phyloP scores from a whole-genome alignment of 2,329 filamentous ascomycete genomes.

The Stemphylium beticola region DNA sequence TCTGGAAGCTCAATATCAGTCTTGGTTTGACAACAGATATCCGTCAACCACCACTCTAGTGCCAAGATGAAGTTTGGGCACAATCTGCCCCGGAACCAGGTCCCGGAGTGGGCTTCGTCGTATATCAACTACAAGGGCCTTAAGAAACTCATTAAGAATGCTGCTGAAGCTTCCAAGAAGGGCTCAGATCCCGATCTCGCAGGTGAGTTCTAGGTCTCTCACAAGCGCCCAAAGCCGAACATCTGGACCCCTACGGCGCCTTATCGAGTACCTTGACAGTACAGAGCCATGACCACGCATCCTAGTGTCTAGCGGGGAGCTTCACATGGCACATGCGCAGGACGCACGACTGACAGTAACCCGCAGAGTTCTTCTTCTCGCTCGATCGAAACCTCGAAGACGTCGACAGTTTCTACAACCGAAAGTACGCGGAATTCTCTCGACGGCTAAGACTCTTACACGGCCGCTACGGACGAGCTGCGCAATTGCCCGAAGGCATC shows the following conservation, averaged over 20 bases:
- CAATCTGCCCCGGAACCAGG: constrained; percentile 77
- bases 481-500: constrained; percentile 72
- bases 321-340: background rate
- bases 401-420: constrained; percentile 96
- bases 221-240: too few relatives aligned
- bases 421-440: constrained; percentile 84
- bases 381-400: constrained; percentile 97
- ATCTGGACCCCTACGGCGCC: background rate
- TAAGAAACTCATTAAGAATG: constrained; percentile 93
- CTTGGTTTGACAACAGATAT: background rate
- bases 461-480: constrained; percentile 80
- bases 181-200: constrained; percentile 85
- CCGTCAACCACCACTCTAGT: background rate
- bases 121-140: constrained; percentile 92
- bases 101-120: constrained; percentile 82
- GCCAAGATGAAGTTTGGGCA: constrained; percentile 57
- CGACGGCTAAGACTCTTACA: constrained; percentile 85
- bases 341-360: constrained; percentile 8
- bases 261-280: background rate
- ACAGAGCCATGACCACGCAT: background rate
- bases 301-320: background rate
- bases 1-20: background rate
- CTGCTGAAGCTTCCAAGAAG: constrained; percentile 67
- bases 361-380: constrained; percentile 90
- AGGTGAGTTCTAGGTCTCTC: constrained; percentile 64